Base-by-base conservation (phyloP, 2,329 filamentous ascomycete genomes). In the Stagonosporopsis rhizophila region DNA sequence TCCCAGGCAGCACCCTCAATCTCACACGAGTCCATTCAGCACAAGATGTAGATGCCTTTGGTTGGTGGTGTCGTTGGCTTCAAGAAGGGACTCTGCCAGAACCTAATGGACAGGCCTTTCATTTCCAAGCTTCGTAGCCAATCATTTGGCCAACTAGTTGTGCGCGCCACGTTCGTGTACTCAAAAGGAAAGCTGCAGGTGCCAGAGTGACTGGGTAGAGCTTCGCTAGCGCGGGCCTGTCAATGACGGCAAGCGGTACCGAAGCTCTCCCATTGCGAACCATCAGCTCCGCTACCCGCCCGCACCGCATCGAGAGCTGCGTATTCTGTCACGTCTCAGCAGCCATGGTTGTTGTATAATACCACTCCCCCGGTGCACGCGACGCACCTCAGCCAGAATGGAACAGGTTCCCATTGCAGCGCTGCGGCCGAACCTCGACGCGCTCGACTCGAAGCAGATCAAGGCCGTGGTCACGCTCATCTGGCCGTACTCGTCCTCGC, bases 401-500 rank as follows among this genome's bases (percentile, higher is more conserved):
- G 68, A 72, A 44, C 60, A 52, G 15, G 45, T 69, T 27, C 65
- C 64, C 25, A 76, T 77, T 30, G 62, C 73, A 11, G 65, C 71
- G 58, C 67, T 76, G 52, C 58, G 55, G 30, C 75, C 74, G 37
- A 61, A 69, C 50, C 68, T 74, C 17, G 58, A 68, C 25, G 61
- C 56, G 14, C 64, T 62, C 49, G 66, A 72, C 19, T 68, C 70
- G 17, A 72, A 71, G 62, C 67, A 72, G 19, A 72, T 96, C 28
- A 83, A 85, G 55, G 92, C 90, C 35, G 81, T 90, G 15, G 86
- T 97, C 20, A 94, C 92, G 8, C 86, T 98, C 32, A 87, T 91
- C 55, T 98, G 94, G 93, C 94, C 94, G 0, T 97, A 91, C 76
- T 96, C 90, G 62, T 89, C 89, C 20, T 86, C 91, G 23, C 89